A percentile compares a stretch with the other conserved stretches of the same genome.
Evolutionary conservation across 768 basidiomycete species (phyloP).

Genomic region (Pulveroboletus ravenelii): DNA sequence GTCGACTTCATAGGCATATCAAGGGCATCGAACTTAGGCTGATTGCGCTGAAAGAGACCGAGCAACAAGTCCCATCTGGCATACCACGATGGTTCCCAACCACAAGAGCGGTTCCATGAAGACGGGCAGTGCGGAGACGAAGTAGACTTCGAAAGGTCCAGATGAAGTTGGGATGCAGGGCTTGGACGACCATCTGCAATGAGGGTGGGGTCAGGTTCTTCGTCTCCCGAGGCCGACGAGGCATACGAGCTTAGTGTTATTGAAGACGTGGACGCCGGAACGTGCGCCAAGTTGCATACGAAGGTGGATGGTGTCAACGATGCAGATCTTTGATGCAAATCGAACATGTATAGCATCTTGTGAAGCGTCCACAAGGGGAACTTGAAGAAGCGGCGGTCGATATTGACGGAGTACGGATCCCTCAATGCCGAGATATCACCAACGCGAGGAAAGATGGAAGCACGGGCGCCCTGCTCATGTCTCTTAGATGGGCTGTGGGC

Average conservation of each 20-base stretch:
- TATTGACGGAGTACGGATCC: conserved; percentile 51
- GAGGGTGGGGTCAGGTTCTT: conserved; percentile 55
- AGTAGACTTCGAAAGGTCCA: not conserved
- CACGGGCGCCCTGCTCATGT: conserved; percentile 15
- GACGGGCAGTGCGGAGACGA: conserved; percentile 7
- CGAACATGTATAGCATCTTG: conserved; percentile 62
- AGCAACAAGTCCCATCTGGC: conserved; percentile 50
- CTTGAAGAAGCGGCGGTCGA: conserved; percentile 56
- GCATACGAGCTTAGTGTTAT: conserved; percentile 19
- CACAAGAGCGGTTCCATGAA: conserved; percentile 13
- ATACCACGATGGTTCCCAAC: conserved; percentile 50
- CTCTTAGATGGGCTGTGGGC: conserved; percentile 1
- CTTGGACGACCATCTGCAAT: conserved; percentile 42
- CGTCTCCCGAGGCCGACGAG: conserved; percentile 17
- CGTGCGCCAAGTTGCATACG: conserved; percentile 9
- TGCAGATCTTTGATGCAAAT: conserved; percentile 39
- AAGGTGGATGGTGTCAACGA: conserved; percentile 1
- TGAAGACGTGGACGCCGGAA: conserved; percentile 13
- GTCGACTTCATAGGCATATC: not conserved
- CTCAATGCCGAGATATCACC: conserved; percentile 58
- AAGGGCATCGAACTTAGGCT: conserved; percentile 9
- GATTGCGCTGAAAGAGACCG: conserved; percentile 36
- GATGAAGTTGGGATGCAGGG: not conserved
- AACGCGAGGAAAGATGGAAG: conserved; percentile 49
- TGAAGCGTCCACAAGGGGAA: conserved; percentile 62